Evolutionary conservation across 192 early-diverging fungal genomes (phyloP), one percentile per base, ranked within the genome.

Genomic region (Backusella macrospora): DNA sequence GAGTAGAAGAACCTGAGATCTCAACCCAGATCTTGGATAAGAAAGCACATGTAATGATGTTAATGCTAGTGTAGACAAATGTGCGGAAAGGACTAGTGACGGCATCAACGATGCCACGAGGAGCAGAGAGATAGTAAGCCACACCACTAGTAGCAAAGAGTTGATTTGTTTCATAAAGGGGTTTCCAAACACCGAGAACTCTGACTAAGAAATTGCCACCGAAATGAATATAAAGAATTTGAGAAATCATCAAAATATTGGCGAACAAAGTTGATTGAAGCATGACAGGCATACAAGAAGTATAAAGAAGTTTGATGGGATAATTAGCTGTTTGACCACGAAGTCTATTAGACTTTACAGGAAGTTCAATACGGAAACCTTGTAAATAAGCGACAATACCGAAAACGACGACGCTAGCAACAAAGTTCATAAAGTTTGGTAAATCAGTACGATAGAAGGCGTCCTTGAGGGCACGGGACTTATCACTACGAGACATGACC

Each of bases 221-320:
- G 90, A 97, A 99, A 64, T 96, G 85, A 84, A 91, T 95, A 90
- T 93, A 98, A 72, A 99, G 85, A 80, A 98, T 87, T 90, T 99
- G 98, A 46, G 96, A 98, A 82, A 98, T 93, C 85, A 99, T 92
- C 81, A 96, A 98, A 70, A 97, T 87, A 78, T 99, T 94, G 69
- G 96, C 96, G 62, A 94, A 92, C 71, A 99, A 86, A 45, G 98
- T 95, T 37, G 96, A 98, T 85, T 98, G 96, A 70, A 98, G 92
- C 98, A 99, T 99, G 77, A 99, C 96, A 62, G 98, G 95, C 98
- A 99, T 99, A 87, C 97, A 99, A 72, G 96, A 98, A 42, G 98
- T 99, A 89, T 99, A 99, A 86, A 99, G 98, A 62, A 99, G 88
- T 89, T 99, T 99, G 90, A 99, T 90, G 64, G 98, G 98, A 86